Percentiles rank a stretch among this genome's conserved stretches.
phyloP scores from a whole-genome alignment of 2,329 filamentous ascomycete genomes.

The Chaetomiaceae sp. region DNA sequence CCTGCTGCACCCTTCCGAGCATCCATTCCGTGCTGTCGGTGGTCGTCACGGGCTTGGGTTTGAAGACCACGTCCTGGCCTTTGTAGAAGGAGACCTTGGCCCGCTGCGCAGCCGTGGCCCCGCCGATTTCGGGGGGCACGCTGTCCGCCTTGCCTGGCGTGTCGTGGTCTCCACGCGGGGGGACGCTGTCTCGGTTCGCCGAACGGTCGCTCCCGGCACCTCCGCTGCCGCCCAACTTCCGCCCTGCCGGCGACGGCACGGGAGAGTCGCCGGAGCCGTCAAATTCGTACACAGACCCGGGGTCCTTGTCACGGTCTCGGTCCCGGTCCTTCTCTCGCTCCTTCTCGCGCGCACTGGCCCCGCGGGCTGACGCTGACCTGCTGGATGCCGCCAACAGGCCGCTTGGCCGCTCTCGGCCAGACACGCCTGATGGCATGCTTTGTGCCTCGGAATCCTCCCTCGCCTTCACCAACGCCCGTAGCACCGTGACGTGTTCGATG shows the following conservation, averaged over 20 bases:
- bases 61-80: slow-evolving; percentile 63
- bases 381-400: slow-evolving; percentile 20
- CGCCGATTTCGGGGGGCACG: slow-evolving; percentile 41
- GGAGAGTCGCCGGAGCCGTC: slow-evolving; percentile 40
- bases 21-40: slow-evolving; percentile 61
- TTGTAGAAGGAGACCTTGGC: slow-evolving; percentile 55
- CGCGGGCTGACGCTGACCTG: slow-evolving; percentile 15
- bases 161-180: slow-evolving; percentile 41
- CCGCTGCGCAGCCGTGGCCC: slow-evolving; percentile 36
- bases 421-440: slow-evolving; percentile 19
- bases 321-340: slow-evolving; percentile 28
- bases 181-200: slow-evolving; percentile 32
- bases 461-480: slow-evolving; percentile 37
- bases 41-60: slow-evolving; percentile 48
- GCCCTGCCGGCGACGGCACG: slow-evolving; percentile 37
- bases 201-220: slow-evolving; percentile 31
- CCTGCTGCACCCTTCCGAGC: slow-evolving; percentile 70
- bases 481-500: slow-evolving; percentile 36
- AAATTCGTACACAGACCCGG: slow-evolving; percentile 39
- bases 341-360: slow-evolving; percentile 22
- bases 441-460: slow-evolving; percentile 35
- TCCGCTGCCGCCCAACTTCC: slow-evolving; percentile 34
- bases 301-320: slow-evolving; percentile 31
- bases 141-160: slow-evolving; percentile 54
- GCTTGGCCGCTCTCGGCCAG: slow-evolving; percentile 21